Evolutionary conservation across 2,329 filamentous ascomycete genomes (phyloP).

Genomic region (Cryoendolithus antarcticus): DNA sequence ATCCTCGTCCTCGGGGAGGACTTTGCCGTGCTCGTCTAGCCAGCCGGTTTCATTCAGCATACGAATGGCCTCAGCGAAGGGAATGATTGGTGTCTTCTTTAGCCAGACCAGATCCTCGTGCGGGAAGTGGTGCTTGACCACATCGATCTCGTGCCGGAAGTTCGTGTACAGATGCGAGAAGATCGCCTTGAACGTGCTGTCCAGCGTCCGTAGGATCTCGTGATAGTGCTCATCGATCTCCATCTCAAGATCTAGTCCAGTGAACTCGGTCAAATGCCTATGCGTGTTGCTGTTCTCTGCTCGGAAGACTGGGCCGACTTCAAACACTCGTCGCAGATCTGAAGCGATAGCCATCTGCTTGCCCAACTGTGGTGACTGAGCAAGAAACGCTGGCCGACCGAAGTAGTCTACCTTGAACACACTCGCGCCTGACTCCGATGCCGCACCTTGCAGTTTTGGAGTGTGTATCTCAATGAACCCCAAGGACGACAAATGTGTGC

Average conservation of each 20-base stretch:
- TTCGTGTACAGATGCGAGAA: conserved; percentile 59
- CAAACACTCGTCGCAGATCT: conserved; percentile 81
- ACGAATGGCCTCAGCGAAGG: conserved; percentile 66
- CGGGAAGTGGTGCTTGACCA: conserved; percentile 73
- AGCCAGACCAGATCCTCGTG: conserved; percentile 78
- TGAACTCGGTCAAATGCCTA: conserved; percentile 87
- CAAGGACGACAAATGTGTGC: conserved; percentile 57
- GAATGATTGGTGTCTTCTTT: conserved; percentile 69
- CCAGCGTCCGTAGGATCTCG: conserved; percentile 68
- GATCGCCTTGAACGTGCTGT: conserved; percentile 69
- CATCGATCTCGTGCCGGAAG: conserved; percentile 60
- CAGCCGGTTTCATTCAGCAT: conserved; percentile 70
- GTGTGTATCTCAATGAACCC: conserved; percentile 91
- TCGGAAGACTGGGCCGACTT: conserved; percentile 81
- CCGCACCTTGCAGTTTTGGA: conserved; percentile 78
- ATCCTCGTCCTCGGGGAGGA: conserved; percentile 61
- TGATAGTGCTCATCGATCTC: conserved; percentile 79
- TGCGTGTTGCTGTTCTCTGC: conserved; percentile 95
- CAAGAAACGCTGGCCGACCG: conserved; percentile 71
- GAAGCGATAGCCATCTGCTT: conserved; percentile 90
- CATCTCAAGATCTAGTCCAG: conserved; percentile 88
- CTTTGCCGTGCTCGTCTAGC: conserved; percentile 63
- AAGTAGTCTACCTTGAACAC: conserved; percentile 93
- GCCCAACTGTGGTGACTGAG: conserved; percentile 80
- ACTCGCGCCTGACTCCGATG: conserved; percentile 80